Conservation (phyloP, 352 stramenopile species). For the Saprolegnia diclina region DNA sequence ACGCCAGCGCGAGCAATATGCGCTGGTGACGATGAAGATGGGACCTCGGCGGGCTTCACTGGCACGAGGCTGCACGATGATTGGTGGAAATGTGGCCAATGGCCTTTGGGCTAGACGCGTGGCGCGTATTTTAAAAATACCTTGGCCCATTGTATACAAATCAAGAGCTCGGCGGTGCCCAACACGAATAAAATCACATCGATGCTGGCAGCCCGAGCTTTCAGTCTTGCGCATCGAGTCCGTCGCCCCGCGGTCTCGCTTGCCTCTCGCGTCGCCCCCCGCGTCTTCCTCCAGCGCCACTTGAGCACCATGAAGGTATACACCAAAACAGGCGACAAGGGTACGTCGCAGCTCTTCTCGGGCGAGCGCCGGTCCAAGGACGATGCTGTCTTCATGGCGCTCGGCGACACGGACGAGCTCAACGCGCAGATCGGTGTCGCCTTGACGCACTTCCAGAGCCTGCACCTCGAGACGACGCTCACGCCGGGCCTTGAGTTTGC, state of each 20-base stretch:
- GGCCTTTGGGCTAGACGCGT: too few relatives aligned
- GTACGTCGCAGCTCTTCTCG: slow-evolving; percentile 88
- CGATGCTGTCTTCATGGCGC: slow-evolving; percentile 82
- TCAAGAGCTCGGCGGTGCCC: too few relatives aligned
- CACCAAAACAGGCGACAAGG: slow-evolving; percentile 90
- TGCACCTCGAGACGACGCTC: slow-evolving; percentile 1
- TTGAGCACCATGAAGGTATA: slow-evolving; percentile 78
- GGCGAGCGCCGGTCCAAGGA: slow-evolving; percentile 82
- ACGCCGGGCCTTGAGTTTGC: slow-evolving; percentile 12
- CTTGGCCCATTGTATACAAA: too few relatives aligned
- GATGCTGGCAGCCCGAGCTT: neutral
- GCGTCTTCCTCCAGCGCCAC: neutral
- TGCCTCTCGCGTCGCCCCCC: neutral
- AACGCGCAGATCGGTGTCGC: slow-evolving; percentile 73
- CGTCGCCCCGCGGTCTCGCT: neutral
- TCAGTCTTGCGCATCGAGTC: neutral
- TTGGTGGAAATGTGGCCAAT: too few relatives aligned
- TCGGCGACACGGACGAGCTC: slow-evolving; percentile 89
- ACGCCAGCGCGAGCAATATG: too few relatives aligned
- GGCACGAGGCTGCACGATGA: too few relatives aligned
- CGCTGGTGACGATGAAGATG: too few relatives aligned
- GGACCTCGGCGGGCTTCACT: too few relatives aligned
- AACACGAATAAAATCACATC: too few relatives aligned
- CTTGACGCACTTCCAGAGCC: slow-evolving; percentile 39
- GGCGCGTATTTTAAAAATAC: too few relatives aligned